Conservation (phyloP, 2,329 filamentous ascomycete species). For the Cladophialophora chaetospira region DNA sequence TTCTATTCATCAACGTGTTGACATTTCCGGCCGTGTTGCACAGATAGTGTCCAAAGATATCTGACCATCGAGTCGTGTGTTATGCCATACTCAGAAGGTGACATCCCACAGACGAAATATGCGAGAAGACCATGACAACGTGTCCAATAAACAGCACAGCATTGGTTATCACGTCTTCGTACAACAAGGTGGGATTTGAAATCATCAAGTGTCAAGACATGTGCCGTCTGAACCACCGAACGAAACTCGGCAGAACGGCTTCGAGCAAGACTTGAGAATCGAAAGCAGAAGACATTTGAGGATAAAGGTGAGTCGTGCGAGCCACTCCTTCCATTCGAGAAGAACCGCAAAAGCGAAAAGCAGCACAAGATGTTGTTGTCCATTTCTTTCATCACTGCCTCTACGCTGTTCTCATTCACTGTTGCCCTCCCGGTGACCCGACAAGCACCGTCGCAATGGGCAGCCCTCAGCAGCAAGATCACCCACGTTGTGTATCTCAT, state of each 20-base stretch:
- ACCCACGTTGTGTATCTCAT: conserved; percentile 22
- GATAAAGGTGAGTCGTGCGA: too few species aligned
- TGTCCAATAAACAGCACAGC: neutral
- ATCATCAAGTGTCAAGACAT: neutral
- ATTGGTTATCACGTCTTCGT: neutral
- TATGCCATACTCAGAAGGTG: conserved; percentile 10
- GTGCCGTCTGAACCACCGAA: neutral
- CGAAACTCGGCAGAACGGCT: neutral
- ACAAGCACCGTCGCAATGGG: conserved; percentile 14
- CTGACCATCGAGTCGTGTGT: neutral
- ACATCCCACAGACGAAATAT: neutral
- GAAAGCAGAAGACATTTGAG: too few species aligned
- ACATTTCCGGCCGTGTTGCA: too few species aligned
- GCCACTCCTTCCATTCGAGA: too few species aligned
- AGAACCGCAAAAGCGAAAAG: neutral
- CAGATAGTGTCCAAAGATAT: too few species aligned
- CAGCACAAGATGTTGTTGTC: conserved; percentile 12
- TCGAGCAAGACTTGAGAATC: too few species aligned
- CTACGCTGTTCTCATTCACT: conserved; percentile 17
- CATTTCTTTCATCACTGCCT: conserved; percentile 10
- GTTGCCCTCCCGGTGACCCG: conserved; percentile 12
- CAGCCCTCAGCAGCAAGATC: conserved; percentile 23
- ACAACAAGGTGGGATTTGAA: neutral
- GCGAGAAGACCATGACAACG: neutral
- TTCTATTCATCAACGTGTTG: neutral